Evolutionary conservation across 2,329 filamentous ascomycete genomes (phyloP).

Genomic region (Fusarium sp.): DNA sequence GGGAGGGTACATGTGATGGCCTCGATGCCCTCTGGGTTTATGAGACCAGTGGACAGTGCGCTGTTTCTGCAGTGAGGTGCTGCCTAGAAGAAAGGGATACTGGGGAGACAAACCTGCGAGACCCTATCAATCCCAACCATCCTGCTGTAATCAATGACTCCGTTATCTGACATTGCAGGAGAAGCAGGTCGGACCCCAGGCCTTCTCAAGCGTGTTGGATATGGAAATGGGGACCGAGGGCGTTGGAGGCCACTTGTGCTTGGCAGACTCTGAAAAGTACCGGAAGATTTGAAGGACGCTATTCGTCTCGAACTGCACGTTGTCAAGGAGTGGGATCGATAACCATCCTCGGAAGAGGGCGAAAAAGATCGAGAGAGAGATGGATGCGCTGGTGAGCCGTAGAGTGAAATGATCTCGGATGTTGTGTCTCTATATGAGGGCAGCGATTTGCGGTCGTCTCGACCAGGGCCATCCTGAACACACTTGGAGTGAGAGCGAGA

Average conservation of each 20-base stretch:
- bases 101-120: slow-evolving; percentile 54
- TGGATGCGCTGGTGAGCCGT: slow-evolving; percentile 61
- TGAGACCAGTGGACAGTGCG: slow-evolving; percentile 57
- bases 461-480: slow-evolving; percentile 45
- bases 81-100: neutral
- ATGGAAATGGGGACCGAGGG: slow-evolving; percentile 69
- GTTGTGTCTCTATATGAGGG: slow-evolving; percentile 62
- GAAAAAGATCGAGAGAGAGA: slow-evolving; percentile 56
- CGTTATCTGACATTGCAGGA: slow-evolving; percentile 60
- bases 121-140: slow-evolving; percentile 62
- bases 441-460: slow-evolving; percentile 57
- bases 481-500: slow-evolving; percentile 45
- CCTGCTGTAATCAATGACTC: slow-evolving; percentile 59
- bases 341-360: slow-evolving; percentile 56
- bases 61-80: slow-evolving; percentile 44
- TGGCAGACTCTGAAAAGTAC: slow-evolving; percentile 59
- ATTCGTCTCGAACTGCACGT: slow-evolving; percentile 59
- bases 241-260: slow-evolving; percentile 58
- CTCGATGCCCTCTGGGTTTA: slow-evolving; percentile 50
- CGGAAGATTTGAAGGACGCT: slow-evolving; percentile 59
- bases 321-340: slow-evolving; percentile 66
- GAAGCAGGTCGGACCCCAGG: slow-evolving; percentile 62
- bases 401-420: slow-evolving; percentile 67
- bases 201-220: slow-evolving; percentile 66
- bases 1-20: slow-evolving; percentile 50